Base-by-base conservation (phyloP, 2,329 filamentous ascomycete genomes). In the Massarina eburnea region DNA sequence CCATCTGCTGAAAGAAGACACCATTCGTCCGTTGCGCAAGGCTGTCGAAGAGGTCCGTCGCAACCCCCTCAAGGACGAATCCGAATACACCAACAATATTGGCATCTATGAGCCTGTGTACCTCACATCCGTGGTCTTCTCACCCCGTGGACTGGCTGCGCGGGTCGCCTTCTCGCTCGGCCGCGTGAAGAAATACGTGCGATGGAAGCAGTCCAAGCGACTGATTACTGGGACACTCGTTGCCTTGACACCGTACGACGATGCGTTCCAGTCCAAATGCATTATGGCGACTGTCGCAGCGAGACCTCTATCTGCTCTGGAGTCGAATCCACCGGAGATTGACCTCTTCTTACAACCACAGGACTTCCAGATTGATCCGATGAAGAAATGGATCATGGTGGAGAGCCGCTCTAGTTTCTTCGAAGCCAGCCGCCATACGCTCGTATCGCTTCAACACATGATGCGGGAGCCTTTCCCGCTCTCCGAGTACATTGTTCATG, bases 321-420 rank as follows among this genome's bases (percentile, higher is more conserved):
- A 86, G 30, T 76, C 81, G 24, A 80, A 82, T 34, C 85, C 87
- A 0, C 86, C 88, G 0, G 79, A 85, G 26, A 79, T 96, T 14
- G 89, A 96, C 54, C 73, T 96, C 0, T 85, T 86, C 59, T 91
- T 90, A 0, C 68, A 78, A 7, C 59, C 75, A 0, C 72, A 81
- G 2, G 80, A 91, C 19, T 73, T 84, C 0, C 74, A 81, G 17
- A 75, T 95, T 39, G 86, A 96, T 58, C 83, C 89, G 0, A 77
- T 80, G 14, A 68, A 80, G 26, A 83, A 87, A 56, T 85, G 84
- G 66, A 69, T 91, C 9, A 95, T 96, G 88, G 72, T 96, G 0
- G 89, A 96, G 61, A 79, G 86, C 1, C 80, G 84, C 3, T 68
- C 70, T 0, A 85, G 87, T 1, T 95, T 91, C 62, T 96, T 83